A percentile compares a stretch with the other conserved stretches of the same genome.
Conservation (phyloP, 257 asterid genomes). For the Paraleonurus japonicus region DNA sequence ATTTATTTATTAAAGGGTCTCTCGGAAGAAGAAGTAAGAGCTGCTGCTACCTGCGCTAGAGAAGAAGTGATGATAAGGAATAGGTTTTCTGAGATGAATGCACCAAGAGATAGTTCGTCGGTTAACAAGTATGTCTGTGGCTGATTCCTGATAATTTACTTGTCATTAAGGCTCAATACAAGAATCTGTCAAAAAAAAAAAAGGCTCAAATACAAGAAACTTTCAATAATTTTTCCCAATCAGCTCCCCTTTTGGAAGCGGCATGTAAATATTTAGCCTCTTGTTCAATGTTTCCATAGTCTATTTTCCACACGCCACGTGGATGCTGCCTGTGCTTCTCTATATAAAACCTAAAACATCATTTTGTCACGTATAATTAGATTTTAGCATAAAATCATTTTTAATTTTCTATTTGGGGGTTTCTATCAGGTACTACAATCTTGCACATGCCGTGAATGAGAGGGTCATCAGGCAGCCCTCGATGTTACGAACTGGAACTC, state of each 20-base stretch:
- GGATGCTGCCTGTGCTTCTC: conserved; percentile 11
- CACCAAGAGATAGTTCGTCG: conserved; percentile 83
- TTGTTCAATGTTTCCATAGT: conserved; percentile 11
- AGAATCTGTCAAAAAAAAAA: too few relatives aligned
- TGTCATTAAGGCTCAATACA: not conserved
- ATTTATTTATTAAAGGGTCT: conserved; percentile 65
- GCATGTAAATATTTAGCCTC: conserved; percentile 8
- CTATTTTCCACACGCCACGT: conserved; percentile 16
- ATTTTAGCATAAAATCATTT: conserved; percentile 12
- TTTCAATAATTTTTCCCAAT: too few relatives aligned
- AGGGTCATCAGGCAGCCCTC: conserved; percentile 94
- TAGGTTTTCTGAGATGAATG: conserved; percentile 98
- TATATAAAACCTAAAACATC: conserved; percentile 7
- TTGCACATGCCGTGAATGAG: conserved; percentile 99
- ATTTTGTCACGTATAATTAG: conserved; percentile 1
- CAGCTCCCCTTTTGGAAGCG: conserved; percentile 9
- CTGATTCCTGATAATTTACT: conserved; percentile 15
- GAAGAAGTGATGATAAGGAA: conserved; percentile 98
- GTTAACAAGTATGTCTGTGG: conserved; percentile 71
- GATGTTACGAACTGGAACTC: conserved; percentile 89
- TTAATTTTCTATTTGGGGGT: conserved; percentile 5
- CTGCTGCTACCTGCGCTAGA: conserved; percentile 98
- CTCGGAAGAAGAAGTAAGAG: conserved; percentile 96
- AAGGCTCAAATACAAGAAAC: too few relatives aligned
- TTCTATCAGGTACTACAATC: conserved; percentile 77